Percentiles rank a stretch among this genome's conserved stretches.
Evolutionary conservation across 1,139 yeast genomes (phyloP).

Genomic region (Pichia cactophila): DNA sequence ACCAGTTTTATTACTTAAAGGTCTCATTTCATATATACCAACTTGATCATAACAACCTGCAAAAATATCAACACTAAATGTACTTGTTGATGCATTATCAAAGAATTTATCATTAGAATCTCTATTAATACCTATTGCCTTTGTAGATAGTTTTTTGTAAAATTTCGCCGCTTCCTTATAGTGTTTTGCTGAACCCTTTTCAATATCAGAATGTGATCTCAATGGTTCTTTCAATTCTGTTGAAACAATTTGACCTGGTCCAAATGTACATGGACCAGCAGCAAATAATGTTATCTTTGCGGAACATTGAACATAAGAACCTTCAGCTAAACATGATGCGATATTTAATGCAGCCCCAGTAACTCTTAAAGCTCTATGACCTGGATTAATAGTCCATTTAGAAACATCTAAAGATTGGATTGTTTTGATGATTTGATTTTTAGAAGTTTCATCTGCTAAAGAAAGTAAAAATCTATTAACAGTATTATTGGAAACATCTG

Average conservation of each 20-base stretch:
- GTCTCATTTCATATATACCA: slow-evolving; percentile 95
- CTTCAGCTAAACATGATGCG: slow-evolving; percentile 76
- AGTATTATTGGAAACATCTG: slow-evolving; percentile 26
- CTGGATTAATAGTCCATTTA: slow-evolving; percentile 88
- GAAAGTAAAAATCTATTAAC: slow-evolving; percentile 79
- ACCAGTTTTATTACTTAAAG: slow-evolving; percentile 82
- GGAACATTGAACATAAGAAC: slow-evolving; percentile 82
- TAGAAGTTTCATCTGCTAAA: slow-evolving; percentile 74
- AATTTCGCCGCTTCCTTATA: slow-evolving; percentile 84
- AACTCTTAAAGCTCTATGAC: slow-evolving; percentile 83
- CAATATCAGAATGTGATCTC: slow-evolving; percentile 94
- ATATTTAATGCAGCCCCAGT: slow-evolving; percentile 90
- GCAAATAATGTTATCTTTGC: slow-evolving; percentile 87
- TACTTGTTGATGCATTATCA: slow-evolving; percentile 42
- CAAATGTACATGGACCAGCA: slow-evolving; percentile 93
- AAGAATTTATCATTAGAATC: slow-evolving; percentile 34
- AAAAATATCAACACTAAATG: slow-evolving; percentile 86
- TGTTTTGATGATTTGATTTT: slow-evolving; percentile 74
- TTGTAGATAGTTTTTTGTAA: slow-evolving; percentile 71
- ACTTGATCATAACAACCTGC: slow-evolving; percentile 98
- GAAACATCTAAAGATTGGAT: slow-evolving; percentile 76
- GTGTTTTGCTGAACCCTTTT: slow-evolving; percentile 83
- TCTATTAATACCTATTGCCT: slow-evolving; percentile 40
- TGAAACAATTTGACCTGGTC: slow-evolving; percentile 92
- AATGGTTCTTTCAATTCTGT: slow-evolving; percentile 90